A percentile compares a stretch with the other conserved stretches of the same genome.
Evolutionary conservation across 75 land plant genomes (phyloP).

Genomic region (Sequoiadendron giganteum): DNA sequence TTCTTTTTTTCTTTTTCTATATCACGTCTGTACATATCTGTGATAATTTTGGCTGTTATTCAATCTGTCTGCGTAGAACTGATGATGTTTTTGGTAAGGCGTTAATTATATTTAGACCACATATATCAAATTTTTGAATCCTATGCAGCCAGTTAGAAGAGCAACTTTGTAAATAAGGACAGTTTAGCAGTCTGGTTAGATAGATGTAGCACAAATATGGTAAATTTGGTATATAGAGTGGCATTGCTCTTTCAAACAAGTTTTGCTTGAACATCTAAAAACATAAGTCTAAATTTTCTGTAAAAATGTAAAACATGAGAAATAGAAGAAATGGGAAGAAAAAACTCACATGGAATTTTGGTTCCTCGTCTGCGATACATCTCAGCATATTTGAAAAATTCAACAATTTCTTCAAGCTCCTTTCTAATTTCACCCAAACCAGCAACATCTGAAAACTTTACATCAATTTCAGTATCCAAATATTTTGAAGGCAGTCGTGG

Average conservation of each 20-base stretch:
- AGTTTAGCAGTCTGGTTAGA: not conserved
- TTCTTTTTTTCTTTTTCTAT: too few species aligned
- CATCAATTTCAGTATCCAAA: conserved; percentile 77
- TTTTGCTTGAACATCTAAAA: not conserved
- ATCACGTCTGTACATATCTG: not conserved
- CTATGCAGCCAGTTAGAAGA: not conserved
- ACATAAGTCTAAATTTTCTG: not conserved
- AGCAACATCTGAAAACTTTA: conserved; percentile 94
- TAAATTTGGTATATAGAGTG: not conserved
- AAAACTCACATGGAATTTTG: conserved; percentile 77
- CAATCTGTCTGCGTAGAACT: not conserved
- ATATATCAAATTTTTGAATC: not conserved
- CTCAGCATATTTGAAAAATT: conserved; percentile 87
- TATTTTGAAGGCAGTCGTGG: conserved; percentile 50
- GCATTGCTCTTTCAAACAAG: not conserved
- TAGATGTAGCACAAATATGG: not conserved
- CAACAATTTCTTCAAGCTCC: conserved; percentile 97
- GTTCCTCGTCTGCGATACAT: conserved; percentile 85
- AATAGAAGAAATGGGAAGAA: not conserved
- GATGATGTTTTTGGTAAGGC: not conserved
- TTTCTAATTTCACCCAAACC: conserved; percentile 93
- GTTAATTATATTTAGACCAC: too few species aligned
- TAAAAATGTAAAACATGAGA: not conserved
- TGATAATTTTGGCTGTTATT: not conserved
- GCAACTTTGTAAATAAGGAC: not conserved